Conservation (phyloP, 495 filamentous ascomycete species). For the Glonium stellatum region DNA sequence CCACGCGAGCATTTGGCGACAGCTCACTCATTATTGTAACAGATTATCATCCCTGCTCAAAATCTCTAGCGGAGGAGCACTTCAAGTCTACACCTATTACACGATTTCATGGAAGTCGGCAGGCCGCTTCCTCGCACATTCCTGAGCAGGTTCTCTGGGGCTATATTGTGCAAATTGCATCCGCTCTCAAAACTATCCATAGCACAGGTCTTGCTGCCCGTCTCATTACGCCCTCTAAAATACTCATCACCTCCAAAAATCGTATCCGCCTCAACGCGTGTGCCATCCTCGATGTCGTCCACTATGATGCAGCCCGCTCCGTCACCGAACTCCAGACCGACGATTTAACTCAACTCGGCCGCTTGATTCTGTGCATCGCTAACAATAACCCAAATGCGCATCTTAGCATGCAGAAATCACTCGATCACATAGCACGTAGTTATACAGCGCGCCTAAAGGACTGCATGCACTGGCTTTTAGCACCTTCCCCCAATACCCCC, state of each 20-base stretch:
- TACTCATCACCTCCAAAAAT: slow-evolving; percentile 74
- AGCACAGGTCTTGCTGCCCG: slow-evolving; percentile 71
- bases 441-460: slow-evolving; percentile 71
- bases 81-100: slow-evolving; percentile 46
- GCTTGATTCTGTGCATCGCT: slow-evolving; percentile 71
- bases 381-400: slow-evolving; percentile 52
- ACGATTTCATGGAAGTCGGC: slow-evolving; percentile 45
- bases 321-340: slow-evolving; percentile 74
- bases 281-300: slow-evolving; percentile 77
- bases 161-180: slow-evolving; percentile 89
- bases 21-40: slow-evolving; percentile 91
- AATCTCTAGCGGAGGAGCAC: slow-evolving; percentile 81
- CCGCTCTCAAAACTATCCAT: slow-evolving; percentile 81
- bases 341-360: slow-evolving; percentile 81
- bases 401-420: slow-evolving; percentile 51
- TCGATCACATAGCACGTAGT: slow-evolving; percentile 63
- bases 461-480: slow-evolving; percentile 69
- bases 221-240: slow-evolving; percentile 74
- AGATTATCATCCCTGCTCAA: slow-evolving; percentile 84
- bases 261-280: slow-evolving; percentile 87
- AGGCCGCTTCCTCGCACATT: slow-evolving; percentile 43
- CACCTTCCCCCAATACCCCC: slow-evolving; percentile 26
- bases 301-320: slow-evolving; percentile 59
- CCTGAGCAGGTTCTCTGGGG: slow-evolving; percentile 80
- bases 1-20: slow-evolving; percentile 84